Percentiles rank a stretch among this genome's conserved stretches.
Evolutionary conservation across 202 grass and related monocot species (phyloP).

Genomic region (Eragrostis tef): DNA sequence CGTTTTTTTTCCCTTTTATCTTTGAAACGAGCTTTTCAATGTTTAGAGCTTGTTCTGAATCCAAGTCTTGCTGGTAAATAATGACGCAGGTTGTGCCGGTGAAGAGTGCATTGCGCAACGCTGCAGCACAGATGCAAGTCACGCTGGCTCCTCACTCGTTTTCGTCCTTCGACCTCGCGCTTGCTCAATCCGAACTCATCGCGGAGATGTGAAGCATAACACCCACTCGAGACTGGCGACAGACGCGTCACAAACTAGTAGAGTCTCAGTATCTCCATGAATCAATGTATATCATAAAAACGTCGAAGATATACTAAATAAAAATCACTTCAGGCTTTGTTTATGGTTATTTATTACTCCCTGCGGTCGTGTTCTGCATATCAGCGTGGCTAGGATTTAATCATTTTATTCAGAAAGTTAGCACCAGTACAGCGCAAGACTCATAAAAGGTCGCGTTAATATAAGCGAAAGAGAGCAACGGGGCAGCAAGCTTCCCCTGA

Average conservation of each 20-base stretch:
- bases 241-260: background rate
- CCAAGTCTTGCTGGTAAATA: slow-evolving; percentile 10
- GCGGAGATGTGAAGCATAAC: slow-evolving; percentile 66
- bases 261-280: background rate
- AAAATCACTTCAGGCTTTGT: background rate
- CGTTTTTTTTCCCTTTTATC: background rate
- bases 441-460: too few relatives aligned
- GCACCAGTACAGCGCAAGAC: too few relatives aligned
- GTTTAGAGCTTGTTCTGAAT: slow-evolving; percentile 4
- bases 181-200: slow-evolving; percentile 44
- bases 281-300: slow-evolving; percentile 5
- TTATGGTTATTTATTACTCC: background rate
- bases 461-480: too few relatives aligned
- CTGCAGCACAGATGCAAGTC: slow-evolving; percentile 62
- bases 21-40: background rate
- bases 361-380: background rate
- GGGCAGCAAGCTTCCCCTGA: too few relatives aligned
- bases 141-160: slow-evolving; percentile 62
- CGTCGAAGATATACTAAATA: slow-evolving; percentile 42
- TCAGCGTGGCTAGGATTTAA: background rate
- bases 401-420: too few relatives aligned
- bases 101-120: slow-evolving; percentile 47
- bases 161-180: slow-evolving; percentile 60
- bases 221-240: too few relatives aligned
- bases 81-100: slow-evolving; percentile 65